Conservation (phyloP, 345 rosid species). For the Limnanthes douglasii region DNA sequence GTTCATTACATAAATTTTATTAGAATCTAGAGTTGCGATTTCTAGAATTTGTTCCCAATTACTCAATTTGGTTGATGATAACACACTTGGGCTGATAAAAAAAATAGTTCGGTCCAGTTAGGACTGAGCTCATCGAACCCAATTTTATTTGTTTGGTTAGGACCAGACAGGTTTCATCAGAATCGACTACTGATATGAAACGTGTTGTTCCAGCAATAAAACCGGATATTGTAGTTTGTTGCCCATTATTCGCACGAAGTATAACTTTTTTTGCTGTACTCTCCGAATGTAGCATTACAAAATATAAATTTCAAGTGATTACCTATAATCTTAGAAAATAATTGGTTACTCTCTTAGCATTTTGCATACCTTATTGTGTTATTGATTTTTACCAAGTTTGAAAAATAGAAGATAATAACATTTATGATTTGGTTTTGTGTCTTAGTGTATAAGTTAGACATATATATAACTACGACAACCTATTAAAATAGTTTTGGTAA, state of each 20-base stretch:
- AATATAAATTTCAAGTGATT: too few species aligned
- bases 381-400: too few species aligned
- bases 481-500: too few species aligned
- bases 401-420: too few species aligned
- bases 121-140: slow-evolving; percentile 61
- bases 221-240: slow-evolving; percentile 84
- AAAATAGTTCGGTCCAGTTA: slow-evolving; percentile 49
- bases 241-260: too few species aligned
- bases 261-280: too few species aligned
- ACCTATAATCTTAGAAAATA: too few species aligned
- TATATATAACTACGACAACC: too few species aligned
- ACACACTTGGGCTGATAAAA: slow-evolving; percentile 45
- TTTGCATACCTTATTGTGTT: too few species aligned
- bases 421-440: too few species aligned
- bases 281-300: slow-evolving; percentile 87
- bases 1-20: slow-evolving; percentile 35
- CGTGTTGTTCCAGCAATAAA: slow-evolving; percentile 47
- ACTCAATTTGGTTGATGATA: slow-evolving; percentile 47
- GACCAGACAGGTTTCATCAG: slow-evolving; percentile 43
- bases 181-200: slow-evolving; percentile 47
- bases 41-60: slow-evolving; percentile 32
- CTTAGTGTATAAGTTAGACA: too few species aligned
- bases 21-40: slow-evolving; percentile 38
- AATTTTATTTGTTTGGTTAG: slow-evolving; percentile 69
- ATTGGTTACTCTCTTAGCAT: too few species aligned